These are phyloP conservation scores for Neofusicoccum laricinum DNA, from an alignment of 2,329 filamentous ascomycete species.

Conservation along the genomic window DNA sequence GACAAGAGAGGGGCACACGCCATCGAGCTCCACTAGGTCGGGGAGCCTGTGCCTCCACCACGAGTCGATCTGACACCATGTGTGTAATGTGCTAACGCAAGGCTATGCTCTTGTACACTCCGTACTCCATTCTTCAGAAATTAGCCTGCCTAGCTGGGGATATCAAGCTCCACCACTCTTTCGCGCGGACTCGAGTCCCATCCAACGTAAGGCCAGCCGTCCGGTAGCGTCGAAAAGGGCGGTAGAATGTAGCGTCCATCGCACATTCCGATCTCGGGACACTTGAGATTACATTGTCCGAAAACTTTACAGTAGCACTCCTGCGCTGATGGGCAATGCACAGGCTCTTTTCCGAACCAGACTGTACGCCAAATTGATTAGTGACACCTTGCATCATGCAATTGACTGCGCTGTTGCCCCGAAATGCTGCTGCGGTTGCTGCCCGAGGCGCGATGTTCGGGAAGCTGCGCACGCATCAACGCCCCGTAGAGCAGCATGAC, in stretches of 20 bases:
- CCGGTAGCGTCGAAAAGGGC: slow-evolving; percentile 55
- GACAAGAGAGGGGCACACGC: background rate
- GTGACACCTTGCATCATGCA: background rate
- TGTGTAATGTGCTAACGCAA: background rate
- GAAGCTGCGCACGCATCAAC: background rate
- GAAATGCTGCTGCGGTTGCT: background rate
- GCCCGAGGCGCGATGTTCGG: background rate
- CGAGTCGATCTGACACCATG: background rate
- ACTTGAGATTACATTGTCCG: slow-evolving; percentile 55
- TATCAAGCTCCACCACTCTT: slow-evolving; percentile 19
- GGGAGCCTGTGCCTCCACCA: background rate
- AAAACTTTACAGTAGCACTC: slow-evolving; percentile 68
- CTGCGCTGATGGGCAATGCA: slow-evolving; percentile 60
- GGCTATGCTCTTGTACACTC: background rate
- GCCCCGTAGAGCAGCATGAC: background rate
- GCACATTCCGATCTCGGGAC: slow-evolving; percentile 47
- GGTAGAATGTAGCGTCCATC: slow-evolving; percentile 59
- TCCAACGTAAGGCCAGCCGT: slow-evolving; percentile 60
- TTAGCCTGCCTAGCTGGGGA: background rate
- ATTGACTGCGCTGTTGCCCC: background rate
- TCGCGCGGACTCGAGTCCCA: slow-evolving; percentile 45
- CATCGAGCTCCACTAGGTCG: background rate
- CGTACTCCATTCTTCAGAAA: background rate
- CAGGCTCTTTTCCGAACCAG: slow-evolving; percentile 37
- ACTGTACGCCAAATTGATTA: slow-evolving; percentile 23